phyloP scores from a whole-genome alignment of 78 protist species.

The Dictyostelium brefeldianum region DNA sequence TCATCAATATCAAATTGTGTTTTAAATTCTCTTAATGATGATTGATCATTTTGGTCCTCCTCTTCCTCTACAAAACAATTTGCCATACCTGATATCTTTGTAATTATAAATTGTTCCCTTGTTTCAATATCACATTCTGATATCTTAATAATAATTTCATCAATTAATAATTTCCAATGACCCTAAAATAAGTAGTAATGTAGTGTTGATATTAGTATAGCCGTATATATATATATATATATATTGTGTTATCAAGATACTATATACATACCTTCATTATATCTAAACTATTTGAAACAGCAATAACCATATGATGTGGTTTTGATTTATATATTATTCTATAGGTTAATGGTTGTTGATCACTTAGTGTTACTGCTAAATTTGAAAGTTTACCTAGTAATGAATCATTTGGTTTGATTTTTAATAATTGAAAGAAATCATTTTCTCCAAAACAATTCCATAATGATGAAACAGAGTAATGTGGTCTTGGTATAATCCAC shows the following conservation, averaged over 20 bases:
- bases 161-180: constrained; percentile 42
- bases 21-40: constrained; percentile 49
- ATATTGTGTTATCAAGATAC: neutral
- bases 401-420: constrained; percentile 25
- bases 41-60: constrained; percentile 70
- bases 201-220: neutral
- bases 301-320: constrained; percentile 26
- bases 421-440: constrained; percentile 34
- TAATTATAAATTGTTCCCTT: constrained; percentile 47
- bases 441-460: constrained; percentile 37
- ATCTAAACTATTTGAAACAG: constrained; percentile 42
- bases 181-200: neutral
- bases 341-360: constrained; percentile 48
- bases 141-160: constrained; percentile 24
- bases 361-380: constrained; percentile 60
- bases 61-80: constrained; percentile 38
- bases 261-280: constrained; percentile 25
- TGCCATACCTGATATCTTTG: constrained; percentile 70
- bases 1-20: constrained; percentile 56
- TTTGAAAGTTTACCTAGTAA: constrained; percentile 49
- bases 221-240: neutral
- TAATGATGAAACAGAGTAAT: constrained; percentile 27
- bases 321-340: constrained; percentile 53
- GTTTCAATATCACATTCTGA: constrained; percentile 44
- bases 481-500: constrained; percentile 79